phyloP scores from a whole-genome alignment of 2,329 filamentous ascomycete genomes.

The Paradendryphiella salina region DNA sequence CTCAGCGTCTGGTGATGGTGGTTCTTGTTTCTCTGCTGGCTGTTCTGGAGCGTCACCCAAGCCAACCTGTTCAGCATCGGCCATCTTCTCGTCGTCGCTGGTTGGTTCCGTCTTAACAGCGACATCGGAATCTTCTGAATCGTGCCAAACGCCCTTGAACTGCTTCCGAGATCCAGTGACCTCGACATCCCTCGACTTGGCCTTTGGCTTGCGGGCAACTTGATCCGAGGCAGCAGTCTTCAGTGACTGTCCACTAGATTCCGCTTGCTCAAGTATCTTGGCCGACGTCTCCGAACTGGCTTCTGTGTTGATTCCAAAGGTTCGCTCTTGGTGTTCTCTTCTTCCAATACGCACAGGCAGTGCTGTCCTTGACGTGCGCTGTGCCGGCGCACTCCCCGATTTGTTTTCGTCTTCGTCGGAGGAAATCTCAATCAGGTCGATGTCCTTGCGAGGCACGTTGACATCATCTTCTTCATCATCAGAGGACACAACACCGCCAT shows the following conservation, averaged over 20 bases:
- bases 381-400: constrained; percentile 22
- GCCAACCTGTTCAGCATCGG: constrained; percentile 35
- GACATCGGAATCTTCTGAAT: constrained; percentile 45
- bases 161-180: constrained; percentile 48
- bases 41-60: constrained; percentile 15
- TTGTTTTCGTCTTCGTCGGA: constrained; percentile 55
- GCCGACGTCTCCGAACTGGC: constrained; percentile 53
- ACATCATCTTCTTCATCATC: constrained; percentile 57
- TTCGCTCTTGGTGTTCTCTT: constrained; percentile 59
- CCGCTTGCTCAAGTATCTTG: constrained; percentile 44
- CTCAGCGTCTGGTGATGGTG: constrained; percentile 41
- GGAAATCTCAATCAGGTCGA: constrained; percentile 63
- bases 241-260: constrained; percentile 35
- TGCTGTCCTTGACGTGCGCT: constrained; percentile 28
- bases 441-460: constrained; percentile 53
- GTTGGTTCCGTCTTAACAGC: constrained; percentile 59
- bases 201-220: constrained; percentile 41
- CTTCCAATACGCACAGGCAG: constrained; percentile 60
- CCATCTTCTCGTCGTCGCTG: constrained; percentile 51
- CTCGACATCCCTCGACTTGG: constrained; percentile 51
- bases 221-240: constrained; percentile 23
- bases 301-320: constrained; percentile 58
- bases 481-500: constrained; percentile 52
- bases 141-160: constrained; percentile 53
- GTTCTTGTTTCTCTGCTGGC: constrained; percentile 29